A percentile compares a stretch with the other conserved stretches of the same genome.
Evolutionary conservation across 2,329 filamentous ascomycete genomes (phyloP).

Genomic region (Lomentospora prolificans): DNA sequence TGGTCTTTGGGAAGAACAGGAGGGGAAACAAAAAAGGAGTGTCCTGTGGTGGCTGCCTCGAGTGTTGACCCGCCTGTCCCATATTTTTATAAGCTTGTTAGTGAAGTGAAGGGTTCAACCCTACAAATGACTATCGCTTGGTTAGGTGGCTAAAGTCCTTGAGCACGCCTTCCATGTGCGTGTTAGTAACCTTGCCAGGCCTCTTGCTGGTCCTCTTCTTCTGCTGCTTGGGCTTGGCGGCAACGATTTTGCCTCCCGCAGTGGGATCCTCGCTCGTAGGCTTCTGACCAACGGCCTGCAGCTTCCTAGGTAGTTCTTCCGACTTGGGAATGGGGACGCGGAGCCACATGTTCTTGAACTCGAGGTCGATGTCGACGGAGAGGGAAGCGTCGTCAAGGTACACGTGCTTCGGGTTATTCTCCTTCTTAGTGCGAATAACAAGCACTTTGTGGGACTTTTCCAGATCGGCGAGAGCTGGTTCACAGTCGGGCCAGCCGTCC

Average conservation of each 20-base stretch:
- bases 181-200: conserved; percentile 75
- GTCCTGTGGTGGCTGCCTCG: neutral
- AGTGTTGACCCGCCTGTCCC: neutral
- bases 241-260: conserved; percentile 23
- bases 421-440: conserved; percentile 86
- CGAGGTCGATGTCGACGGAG: conserved; percentile 63
- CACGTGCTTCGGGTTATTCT: conserved; percentile 73
- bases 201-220: conserved; percentile 58
- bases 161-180: conserved; percentile 74
- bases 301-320: conserved; percentile 67
- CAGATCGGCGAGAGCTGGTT: conserved; percentile 65
- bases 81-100: too few species aligned
- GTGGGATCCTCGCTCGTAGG: conserved; percentile 73
- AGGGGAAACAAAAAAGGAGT: neutral
- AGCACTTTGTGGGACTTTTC: conserved; percentile 72
- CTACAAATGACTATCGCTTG: conserved; percentile 8
- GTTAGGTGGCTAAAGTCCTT: conserved; percentile 52
- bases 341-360: conserved; percentile 78
- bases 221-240: conserved; percentile 57
- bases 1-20: neutral
- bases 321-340: conserved; percentile 66
- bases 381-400: conserved; percentile 82
- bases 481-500: conserved; percentile 86
- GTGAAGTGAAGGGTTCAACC: too few species aligned
- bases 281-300: conserved; percentile 69